Evolutionary conservation across 1,284 basidiomycete genomes (phyloP).

Genomic region (Malassezia caprae): DNA sequence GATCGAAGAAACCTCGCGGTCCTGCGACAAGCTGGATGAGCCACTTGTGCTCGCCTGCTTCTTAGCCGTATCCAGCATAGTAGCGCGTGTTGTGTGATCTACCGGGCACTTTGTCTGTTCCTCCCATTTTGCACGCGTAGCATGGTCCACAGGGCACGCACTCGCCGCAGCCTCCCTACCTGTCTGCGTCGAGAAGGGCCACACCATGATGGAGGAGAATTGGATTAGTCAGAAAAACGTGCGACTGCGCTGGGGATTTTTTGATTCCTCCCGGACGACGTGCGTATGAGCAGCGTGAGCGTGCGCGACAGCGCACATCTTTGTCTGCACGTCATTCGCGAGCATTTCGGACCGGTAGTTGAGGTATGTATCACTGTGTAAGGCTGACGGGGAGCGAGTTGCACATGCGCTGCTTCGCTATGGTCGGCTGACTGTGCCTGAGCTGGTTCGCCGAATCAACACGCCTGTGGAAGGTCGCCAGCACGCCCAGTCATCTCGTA

Average conservation of each 20-base stretch:
- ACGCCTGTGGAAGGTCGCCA: slow-evolving; percentile 8
- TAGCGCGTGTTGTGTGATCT: slow-evolving; percentile 53
- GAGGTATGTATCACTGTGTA: slow-evolving; percentile 54
- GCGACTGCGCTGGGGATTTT: background rate
- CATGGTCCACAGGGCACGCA: slow-evolving; percentile 15
- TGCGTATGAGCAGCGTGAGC: slow-evolving; percentile 20
- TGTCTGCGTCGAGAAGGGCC: slow-evolving; percentile 10
- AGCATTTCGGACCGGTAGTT: slow-evolving; percentile 68
- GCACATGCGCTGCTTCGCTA: slow-evolving; percentile 70
- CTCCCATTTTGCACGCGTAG: slow-evolving; percentile 2
- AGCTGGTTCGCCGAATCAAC: slow-evolving; percentile 43
- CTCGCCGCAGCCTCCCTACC: background rate
- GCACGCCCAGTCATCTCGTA: slow-evolving; percentile 15
- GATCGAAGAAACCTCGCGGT: slow-evolving; percentile 78
- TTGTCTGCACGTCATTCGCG: slow-evolving; percentile 64
- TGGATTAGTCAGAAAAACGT: background rate
- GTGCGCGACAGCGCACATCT: slow-evolving; percentile 50
- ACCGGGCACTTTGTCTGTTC: slow-evolving; percentile 57
- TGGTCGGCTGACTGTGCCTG: slow-evolving; percentile 65
- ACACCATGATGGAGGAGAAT: slow-evolving; percentile 8
- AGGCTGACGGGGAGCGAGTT: slow-evolving; percentile 52
- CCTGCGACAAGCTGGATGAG: slow-evolving; percentile 50
- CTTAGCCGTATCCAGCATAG: slow-evolving; percentile 45
- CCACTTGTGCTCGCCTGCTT: slow-evolving; percentile 18
- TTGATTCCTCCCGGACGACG: background rate